phyloP scores from a whole-genome alignment of 176 grass and related monocot genomes.

The Tillandsia fasciculata region DNA sequence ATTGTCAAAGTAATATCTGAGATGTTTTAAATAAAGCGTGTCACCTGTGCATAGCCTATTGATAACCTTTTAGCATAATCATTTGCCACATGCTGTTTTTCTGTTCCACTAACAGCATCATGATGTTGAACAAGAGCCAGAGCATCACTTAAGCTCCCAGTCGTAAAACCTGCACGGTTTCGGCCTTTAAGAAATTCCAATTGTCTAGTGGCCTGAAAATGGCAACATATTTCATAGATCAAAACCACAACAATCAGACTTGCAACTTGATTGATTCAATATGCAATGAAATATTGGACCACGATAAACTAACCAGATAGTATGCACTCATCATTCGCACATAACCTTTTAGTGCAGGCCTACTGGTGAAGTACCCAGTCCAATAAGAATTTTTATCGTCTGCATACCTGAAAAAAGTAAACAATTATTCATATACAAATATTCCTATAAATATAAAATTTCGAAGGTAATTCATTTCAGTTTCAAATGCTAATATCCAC shows the following conservation, averaged over 20 bases:
- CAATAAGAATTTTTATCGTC: slow-evolving; percentile 87
- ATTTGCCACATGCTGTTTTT: slow-evolving; percentile 95
- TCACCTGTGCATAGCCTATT: slow-evolving; percentile 80
- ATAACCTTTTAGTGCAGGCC: slow-evolving; percentile 81
- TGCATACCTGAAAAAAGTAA: slow-evolving; percentile 64
- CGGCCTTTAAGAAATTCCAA: slow-evolving; percentile 73
- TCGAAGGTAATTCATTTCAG: neutral
- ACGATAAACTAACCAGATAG: slow-evolving; percentile 49
- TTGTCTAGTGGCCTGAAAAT: slow-evolving; percentile 68
- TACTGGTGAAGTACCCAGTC: slow-evolving; percentile 98
- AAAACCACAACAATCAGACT: too few relatives aligned
- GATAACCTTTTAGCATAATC: slow-evolving; percentile 96
- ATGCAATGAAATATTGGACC: neutral
- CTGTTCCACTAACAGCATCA: slow-evolving; percentile 94
- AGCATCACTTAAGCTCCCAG: slow-evolving; percentile 70
- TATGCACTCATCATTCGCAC: slow-evolving; percentile 81
- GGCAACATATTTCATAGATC: neutral
- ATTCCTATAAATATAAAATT: neutral
- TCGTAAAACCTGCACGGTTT: slow-evolving; percentile 38
- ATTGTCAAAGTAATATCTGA: slow-evolving; percentile 5
- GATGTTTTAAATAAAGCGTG: slow-evolving; percentile 7
- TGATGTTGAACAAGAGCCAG: slow-evolving; percentile 86
- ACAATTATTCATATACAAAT: slow-evolving; percentile 8
- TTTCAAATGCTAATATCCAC: slow-evolving; percentile 15
- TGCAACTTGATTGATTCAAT: neutral